phyloP scores from a whole-genome alignment of 371 early-diverging fungal species.

The Synchytrium microbalum region DNA sequence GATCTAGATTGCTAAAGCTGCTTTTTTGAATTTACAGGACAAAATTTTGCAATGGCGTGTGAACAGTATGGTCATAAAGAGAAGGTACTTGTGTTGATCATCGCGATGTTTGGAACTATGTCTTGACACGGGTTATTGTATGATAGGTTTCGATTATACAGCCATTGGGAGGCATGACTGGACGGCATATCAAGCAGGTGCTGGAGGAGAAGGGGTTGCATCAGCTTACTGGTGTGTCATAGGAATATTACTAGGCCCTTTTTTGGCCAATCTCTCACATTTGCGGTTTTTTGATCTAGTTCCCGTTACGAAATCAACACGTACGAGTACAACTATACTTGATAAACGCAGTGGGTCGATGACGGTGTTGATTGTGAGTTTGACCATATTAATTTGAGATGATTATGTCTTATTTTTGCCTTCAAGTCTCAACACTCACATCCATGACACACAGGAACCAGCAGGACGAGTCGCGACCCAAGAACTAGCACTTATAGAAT shows the following conservation, averaged over 20 bases:
- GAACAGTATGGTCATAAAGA: slow-evolving; percentile 19
- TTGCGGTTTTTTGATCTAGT: background rate
- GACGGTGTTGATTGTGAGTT: slow-evolving; percentile 36
- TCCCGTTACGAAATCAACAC: slow-evolving; percentile 18
- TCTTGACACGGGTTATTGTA: background rate
- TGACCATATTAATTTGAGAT: background rate
- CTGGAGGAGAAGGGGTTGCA: slow-evolving; percentile 22
- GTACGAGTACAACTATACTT: slow-evolving; percentile 38
- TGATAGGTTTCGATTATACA: slow-evolving; percentile 23
- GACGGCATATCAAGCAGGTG: slow-evolving; percentile 27
- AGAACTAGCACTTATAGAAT: background rate
- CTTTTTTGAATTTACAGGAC: slow-evolving; percentile 18
- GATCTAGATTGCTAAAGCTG: background rate
- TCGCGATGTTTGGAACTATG: background rate
- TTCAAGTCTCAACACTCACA: background rate
- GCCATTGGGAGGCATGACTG: slow-evolving; percentile 33
- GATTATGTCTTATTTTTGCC: background rate
- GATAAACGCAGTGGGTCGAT: slow-evolving; percentile 29
- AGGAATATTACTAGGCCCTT: background rate
- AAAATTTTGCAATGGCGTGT: slow-evolving; percentile 37
- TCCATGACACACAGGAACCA: slow-evolving; percentile 1
- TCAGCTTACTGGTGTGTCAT: slow-evolving; percentile 21
- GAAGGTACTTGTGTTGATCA: slow-evolving; percentile 5
- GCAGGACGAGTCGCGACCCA: slow-evolving; percentile 2
- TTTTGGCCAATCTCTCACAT: background rate